Evolutionary conservation across 2,329 filamentous ascomycete species (phyloP), one percentile per base, ranked within the genome.

Genomic region (Colletotrichum endophyticum): DNA sequence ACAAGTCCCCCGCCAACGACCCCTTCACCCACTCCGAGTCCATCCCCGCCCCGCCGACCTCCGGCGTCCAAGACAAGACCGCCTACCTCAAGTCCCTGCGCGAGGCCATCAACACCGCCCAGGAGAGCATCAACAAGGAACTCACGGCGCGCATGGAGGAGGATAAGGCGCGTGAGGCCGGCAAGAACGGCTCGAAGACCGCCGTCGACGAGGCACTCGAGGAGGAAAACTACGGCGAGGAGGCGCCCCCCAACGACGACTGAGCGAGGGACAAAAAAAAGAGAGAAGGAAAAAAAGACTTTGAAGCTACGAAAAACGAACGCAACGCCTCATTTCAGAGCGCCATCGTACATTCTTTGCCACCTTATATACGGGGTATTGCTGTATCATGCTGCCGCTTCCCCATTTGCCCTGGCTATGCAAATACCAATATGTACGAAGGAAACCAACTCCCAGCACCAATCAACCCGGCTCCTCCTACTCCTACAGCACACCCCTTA

Each of bases 201-300:
- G 80, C 75, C 11, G 81, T 87, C 12, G 89, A 92, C 76, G 91
- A 93, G 76, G 87, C 84, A 13, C 89, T 90, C 77, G 92, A 93
- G 81, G 94, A 95, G 82, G 92, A 95, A 80, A 94, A 96, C 82
- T 98, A 98, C 82, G 96, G 95, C 64, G 96, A 98, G 84, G 95
- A 98, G 83, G 91, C 93, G 28, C 87, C 91, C 15, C 92, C 93
- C 66, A 93, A 94, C 57, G 93, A 94, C 72, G 91, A 91, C 70
- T 82, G 81, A 80, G 32, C 53, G 11, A 36, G 5, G 32, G 9
- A 32, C 13, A 8, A 22, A 30, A n/a, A 5, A 12, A 44, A 49
- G 30, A 49, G 22, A 62, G 16, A 62, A 8, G 15, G 25, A n/a
- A 59, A 11, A 56, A 49, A 49, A 49, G n/a, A 22, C 44, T 53